phyloP scores from a whole-genome alignment of 805 yeast species.

The Ogataea trehalophila region DNA sequence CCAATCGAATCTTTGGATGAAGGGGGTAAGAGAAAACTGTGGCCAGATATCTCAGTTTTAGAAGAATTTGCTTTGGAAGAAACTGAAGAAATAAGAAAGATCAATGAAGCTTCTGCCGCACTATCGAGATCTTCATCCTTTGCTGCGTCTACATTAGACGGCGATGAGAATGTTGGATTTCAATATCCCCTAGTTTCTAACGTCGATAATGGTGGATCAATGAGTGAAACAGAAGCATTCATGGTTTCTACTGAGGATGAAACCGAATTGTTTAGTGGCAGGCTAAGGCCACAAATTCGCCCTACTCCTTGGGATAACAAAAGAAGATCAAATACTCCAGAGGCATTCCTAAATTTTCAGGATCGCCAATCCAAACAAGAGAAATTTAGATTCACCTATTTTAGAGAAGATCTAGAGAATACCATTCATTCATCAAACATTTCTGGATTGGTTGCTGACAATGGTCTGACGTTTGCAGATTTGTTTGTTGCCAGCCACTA shows the following conservation, averaged over 20 bases:
- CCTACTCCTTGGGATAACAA: constrained; percentile 68
- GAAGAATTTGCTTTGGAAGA: constrained; percentile 78
- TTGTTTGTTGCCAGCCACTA: constrained; percentile 50
- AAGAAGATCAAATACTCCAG: constrained; percentile 14
- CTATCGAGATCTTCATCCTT: constrained; percentile 21
- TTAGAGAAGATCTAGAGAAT: constrained; percentile 83
- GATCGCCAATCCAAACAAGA: constrained; percentile 29
- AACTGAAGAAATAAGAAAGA: constrained; percentile 30
- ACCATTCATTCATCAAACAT: constrained; percentile 88
- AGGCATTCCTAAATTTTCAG: constrained; percentile 11
- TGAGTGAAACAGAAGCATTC: constrained; percentile 18
- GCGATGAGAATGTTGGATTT: constrained; percentile 32
- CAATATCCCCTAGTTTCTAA: constrained; percentile 32
- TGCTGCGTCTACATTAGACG: not conserved
- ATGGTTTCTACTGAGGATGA: constrained; percentile 42
- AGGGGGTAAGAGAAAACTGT: constrained; percentile 34
- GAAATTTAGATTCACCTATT: constrained; percentile 80
- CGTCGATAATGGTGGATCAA: constrained; percentile 24
- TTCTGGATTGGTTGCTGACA: constrained; percentile 62
- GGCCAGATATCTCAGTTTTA: constrained; percentile 83
- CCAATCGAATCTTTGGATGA: constrained; percentile 57
- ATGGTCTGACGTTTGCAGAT: constrained; percentile 54
- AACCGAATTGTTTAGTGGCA: constrained; percentile 50
- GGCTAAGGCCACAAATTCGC: constrained; percentile 65
- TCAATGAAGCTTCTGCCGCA: constrained; percentile 24